phyloP scores from a whole-genome alignment of 2,329 filamentous ascomycete genomes.

The Cladosporium austrohemisphaericum region DNA sequence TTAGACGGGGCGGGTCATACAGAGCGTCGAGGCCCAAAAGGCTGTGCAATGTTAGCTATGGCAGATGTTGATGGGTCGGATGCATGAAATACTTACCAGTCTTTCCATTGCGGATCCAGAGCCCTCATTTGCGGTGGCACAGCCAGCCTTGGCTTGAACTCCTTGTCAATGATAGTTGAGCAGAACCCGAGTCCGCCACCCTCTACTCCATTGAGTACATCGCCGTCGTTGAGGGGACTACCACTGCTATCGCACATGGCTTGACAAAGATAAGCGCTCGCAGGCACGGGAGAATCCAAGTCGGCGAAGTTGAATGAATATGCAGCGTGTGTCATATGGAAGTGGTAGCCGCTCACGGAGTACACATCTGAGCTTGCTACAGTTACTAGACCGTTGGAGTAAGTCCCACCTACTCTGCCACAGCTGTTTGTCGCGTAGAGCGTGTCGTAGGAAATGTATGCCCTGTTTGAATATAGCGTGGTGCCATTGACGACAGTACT shows the following conservation, averaged over 20 bases:
- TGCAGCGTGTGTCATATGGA: conserved; percentile 1
- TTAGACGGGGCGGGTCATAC: conserved; percentile 17
- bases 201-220: not conserved
- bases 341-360: conserved; percentile 13
- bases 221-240: conserved; percentile 7
- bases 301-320: conserved; percentile 8
- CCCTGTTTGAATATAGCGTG: conserved; percentile 9
- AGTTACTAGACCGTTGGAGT: conserved; percentile 13
- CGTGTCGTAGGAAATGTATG: conserved; percentile 24
- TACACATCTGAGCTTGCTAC: conserved; percentile 12
- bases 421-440: conserved; percentile 25
- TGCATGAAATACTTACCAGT: conserved; percentile 16
- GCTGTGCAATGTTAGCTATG: not conserved
- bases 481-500: conserved; percentile 9
- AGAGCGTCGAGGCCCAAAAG: conserved; percentile 16
- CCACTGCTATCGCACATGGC: conserved; percentile 4
- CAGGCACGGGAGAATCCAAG: not conserved
- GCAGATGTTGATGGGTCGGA: too few species aligned
- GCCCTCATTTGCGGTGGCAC: conserved; percentile 19
- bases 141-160: conserved; percentile 18
- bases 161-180: conserved; percentile 10
- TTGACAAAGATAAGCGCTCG: conserved; percentile 8
- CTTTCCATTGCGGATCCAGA: conserved; percentile 18
- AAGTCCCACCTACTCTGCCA: conserved; percentile 18
- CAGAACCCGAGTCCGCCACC: conserved; percentile 9